Percentiles rank a stretch among this genome's conserved stretches.
Conservation (phyloP, 176 grass and related monocot species). For the Aegilops longissima region DNA sequence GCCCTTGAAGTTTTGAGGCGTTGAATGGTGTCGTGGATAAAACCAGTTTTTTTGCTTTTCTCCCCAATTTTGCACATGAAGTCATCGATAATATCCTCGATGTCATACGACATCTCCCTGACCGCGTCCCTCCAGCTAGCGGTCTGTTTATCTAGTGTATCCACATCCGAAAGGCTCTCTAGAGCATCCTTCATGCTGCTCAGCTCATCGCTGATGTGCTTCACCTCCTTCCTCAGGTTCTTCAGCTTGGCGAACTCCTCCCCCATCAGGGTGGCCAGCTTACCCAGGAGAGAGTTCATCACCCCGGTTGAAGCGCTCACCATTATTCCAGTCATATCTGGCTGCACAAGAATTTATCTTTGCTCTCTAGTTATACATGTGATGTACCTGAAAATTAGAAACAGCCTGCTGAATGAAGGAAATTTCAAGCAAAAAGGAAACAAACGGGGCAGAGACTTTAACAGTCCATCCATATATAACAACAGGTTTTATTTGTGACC, state of each 20-base stretch:
- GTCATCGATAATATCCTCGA: constrained; percentile 2
- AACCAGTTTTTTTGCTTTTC: not conserved
- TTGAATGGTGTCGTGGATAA: not conserved
- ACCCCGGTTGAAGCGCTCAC: not conserved
- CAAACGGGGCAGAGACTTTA: no score
- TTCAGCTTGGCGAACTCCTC: not conserved
- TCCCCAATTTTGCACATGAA: not conserved
- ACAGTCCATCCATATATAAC: no score
- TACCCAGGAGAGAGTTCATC: not conserved
- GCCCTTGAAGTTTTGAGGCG: not conserved
- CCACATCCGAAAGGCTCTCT: not conserved
- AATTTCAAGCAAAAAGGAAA: no score
- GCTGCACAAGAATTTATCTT: no score
- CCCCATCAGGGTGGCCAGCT: no score
- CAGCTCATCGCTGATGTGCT: not conserved
- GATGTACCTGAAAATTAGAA: no score
- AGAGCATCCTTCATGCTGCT: constrained; percentile 6
- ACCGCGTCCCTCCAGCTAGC: not conserved
- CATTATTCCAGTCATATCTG: not conserved
- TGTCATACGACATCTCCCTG: constrained; percentile 3
- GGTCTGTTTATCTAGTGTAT: not conserved
- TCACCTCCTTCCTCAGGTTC: not conserved
- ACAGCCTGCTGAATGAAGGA: no score
- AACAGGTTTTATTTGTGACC: no score
- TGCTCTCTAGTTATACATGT: no score